Evolutionary conservation across 169 alveolate genomes (phyloP), one percentile per base, ranked within the genome.

Genomic region (Babesia microti): DNA sequence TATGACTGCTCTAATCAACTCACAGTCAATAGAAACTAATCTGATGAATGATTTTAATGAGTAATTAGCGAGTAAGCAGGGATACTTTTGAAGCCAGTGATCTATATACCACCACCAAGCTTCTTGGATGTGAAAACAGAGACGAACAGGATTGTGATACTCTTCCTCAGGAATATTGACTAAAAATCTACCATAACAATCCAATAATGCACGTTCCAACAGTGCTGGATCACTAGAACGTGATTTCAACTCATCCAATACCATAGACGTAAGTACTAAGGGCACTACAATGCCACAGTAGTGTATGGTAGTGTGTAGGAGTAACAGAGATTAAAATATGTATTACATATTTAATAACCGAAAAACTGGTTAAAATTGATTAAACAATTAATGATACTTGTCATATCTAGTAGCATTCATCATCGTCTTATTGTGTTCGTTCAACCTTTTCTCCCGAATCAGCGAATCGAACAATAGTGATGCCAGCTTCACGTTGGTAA

Each of bases 31-130:
- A 49, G 84, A 79, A 30, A 85, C 72, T 35, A 86, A 63, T 30
- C 63, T 59, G 18, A 90, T 81, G 66, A 86, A 86, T 11, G 61
- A 75, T 17, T 72, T 59, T 49, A 86, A 60, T 23, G 76, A 53
- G 45, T 82, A 59, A 28, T 65, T 56, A 19, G 86, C 84, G 11
- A 86, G 59, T 19, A 60, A 59, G 41, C 52, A 72, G 17, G 85
- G 74, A 51, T 86, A 58, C 57, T 73, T 78, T 26, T 68, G 89
- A 35, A 57, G 76, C 93, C 93, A 86, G 72, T 79, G 78, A 53
- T 86, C 93, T 54, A 76, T 78, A 54, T 86, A 86, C 93, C 93
- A 86, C 93, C 93, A 86, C 53, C 67, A 86, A 11, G 93, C 92
- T 27, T 85, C 93, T 32, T 86, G 94, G 21, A 85, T 54, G 56